phyloP scores from a whole-genome alignment of 1,284 basidiomycete genomes.

The Fomitopsis schrenkii region DNA sequence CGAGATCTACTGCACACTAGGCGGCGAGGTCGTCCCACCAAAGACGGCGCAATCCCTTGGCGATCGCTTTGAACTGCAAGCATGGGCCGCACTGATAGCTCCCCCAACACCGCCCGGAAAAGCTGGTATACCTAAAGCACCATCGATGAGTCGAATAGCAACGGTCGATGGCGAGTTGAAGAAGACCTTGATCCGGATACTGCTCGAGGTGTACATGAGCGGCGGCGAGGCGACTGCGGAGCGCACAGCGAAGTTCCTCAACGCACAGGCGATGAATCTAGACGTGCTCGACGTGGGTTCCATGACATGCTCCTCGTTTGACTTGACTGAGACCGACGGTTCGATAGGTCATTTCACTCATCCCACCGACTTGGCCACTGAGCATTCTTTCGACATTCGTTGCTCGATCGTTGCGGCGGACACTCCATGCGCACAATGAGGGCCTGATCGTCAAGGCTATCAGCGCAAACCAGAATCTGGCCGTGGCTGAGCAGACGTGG shows the following conservation, averaged over 20 bases:
- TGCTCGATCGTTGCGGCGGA: slow-evolving; percentile 69
- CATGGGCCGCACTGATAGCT: slow-evolving; percentile 49
- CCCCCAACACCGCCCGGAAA: slow-evolving; percentile 21
- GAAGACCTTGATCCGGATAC: slow-evolving; percentile 58
- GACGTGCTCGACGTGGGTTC: slow-evolving; percentile 69
- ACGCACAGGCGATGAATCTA: slow-evolving; percentile 76
- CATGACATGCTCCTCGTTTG: not conserved
- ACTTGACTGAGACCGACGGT: not conserved
- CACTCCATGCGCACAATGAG: slow-evolving; percentile 69
- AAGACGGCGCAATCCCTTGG: slow-evolving; percentile 54
- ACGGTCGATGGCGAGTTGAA: slow-evolving; percentile 53
- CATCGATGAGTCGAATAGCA: slow-evolving; percentile 31
- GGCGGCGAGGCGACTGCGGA: slow-evolving; percentile 48
- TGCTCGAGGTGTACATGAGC: slow-evolving; percentile 80
- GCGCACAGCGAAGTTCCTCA: slow-evolving; percentile 65
- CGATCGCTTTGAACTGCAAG: slow-evolving; percentile 47
- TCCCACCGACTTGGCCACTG: slow-evolving; percentile 77
- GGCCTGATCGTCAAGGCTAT: slow-evolving; percentile 70
- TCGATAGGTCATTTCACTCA: slow-evolving; percentile 58
- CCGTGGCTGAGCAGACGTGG: slow-evolving; percentile 53
- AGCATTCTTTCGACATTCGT: slow-evolving; percentile 73
- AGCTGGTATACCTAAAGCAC: slow-evolving; percentile 16
- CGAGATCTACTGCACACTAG: slow-evolving; percentile 77
- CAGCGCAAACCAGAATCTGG: slow-evolving; percentile 67
- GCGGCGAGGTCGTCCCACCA: slow-evolving; percentile 64